Base-by-base conservation (phyloP, 2,329 filamentous ascomycete genomes). In the Aureobasidium sp. region DNA sequence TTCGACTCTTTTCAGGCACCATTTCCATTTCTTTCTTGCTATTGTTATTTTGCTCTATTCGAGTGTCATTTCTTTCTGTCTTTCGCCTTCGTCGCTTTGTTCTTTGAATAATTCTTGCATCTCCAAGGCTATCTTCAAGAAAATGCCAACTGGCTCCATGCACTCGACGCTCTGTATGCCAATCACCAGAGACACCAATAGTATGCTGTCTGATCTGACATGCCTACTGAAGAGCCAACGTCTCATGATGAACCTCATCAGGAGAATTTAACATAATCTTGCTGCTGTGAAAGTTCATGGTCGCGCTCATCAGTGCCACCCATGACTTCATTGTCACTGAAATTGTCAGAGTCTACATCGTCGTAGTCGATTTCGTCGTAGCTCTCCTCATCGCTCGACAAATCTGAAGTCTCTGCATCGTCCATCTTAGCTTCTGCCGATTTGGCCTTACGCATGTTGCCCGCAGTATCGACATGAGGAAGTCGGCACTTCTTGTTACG, bases 401-500 rank as follows among this genome's bases (percentile, higher is more conserved):
- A 68, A 70, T 94, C 90, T 16, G 67, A 63, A 11, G 72, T 71
- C 21, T 69, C 67, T 47, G 69, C 65, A 25, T 70, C 69, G n/a
- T 67, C 66, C 21, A 30, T 37, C 21, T 47, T 61, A 39, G 73
- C 74, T 69, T 74, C 74, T 65, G 76, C 70, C 69, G 79, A 77
- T 62, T 76, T 77, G 68, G 81, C 79, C 74, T 82, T 84, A 74
- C 84, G 82, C 73, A 87, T 86, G 70, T 90, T 88, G 69, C 89
- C 91, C 72, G 91, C 91, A 76, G 90, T 86, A 77, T 94, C 90
- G 72, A 93, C 85, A 77, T 99, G 94, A 63, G 86, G 88, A 60
- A 96, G 82, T 72, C 88, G 89, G 79, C 93, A 97, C 67, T 87
- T 86, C 29, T 67, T 66, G 73, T 83, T 85, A 73, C 85, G 86